Percentiles rank a stretch among this genome's conserved stretches.
phyloP scores from a whole-genome alignment of 1,139 yeast genomes.

The Spathaspora sp. region DNA sequence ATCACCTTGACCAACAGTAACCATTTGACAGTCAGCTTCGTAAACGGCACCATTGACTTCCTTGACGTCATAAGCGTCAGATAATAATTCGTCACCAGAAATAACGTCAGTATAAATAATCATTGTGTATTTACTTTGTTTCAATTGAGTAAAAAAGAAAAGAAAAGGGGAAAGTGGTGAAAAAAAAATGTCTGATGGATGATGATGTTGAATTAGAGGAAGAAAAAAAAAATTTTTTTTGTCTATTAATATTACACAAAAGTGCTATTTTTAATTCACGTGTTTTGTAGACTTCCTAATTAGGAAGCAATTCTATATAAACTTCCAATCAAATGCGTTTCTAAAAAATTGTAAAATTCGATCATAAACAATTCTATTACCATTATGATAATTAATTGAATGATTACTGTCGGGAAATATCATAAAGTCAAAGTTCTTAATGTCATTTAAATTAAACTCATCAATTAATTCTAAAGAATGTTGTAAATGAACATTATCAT shows the following conservation, averaged over 20 bases:
- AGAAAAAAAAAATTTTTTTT: slow-evolving; percentile 2
- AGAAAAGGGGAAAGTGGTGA: slow-evolving; percentile 4
- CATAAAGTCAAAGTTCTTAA: slow-evolving; percentile 73
- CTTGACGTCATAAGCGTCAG: slow-evolving; percentile 92
- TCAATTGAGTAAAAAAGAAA: slow-evolving; percentile 5
- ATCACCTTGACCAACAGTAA: slow-evolving; percentile 79
- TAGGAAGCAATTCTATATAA: slow-evolving; percentile 8
- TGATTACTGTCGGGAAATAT: slow-evolving; percentile 82
- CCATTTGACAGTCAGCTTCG: slow-evolving; percentile 96
- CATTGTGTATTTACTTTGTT: slow-evolving; percentile 24
- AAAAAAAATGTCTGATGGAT: neutral
- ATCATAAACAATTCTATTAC: slow-evolving; percentile 63
- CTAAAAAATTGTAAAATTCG: slow-evolving; percentile 41
- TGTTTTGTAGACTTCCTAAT: slow-evolving; percentile 12
- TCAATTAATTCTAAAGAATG: slow-evolving; percentile 66
- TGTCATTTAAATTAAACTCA: slow-evolving; percentile 51
- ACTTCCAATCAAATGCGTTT: slow-evolving; percentile 15
- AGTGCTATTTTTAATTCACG: slow-evolving; percentile 5
- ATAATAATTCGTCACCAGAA: slow-evolving; percentile 94
- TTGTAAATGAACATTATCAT: slow-evolving; percentile 80
- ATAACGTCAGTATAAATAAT: slow-evolving; percentile 65
- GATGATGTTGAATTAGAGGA: neutral
- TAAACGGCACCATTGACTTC: slow-evolving; percentile 86
- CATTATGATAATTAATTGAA: slow-evolving; percentile 68
- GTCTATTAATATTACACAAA: neutral